Evolutionary conservation across 768 basidiomycete genomes (phyloP).

Genomic region (Podaxis mareebaensis): DNA sequence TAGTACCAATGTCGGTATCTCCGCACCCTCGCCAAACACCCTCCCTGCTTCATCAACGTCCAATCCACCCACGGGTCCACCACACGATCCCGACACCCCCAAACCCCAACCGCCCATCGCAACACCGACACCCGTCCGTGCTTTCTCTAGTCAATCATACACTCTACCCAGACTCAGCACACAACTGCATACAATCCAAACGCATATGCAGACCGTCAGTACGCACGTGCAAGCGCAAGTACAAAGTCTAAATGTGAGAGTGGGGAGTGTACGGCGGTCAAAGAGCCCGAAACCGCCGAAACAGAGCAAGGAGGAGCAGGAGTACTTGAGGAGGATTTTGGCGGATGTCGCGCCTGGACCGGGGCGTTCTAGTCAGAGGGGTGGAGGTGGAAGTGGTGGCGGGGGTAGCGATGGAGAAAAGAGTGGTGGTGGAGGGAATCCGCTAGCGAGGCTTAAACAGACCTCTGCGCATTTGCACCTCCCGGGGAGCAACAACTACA

Average conservation of each 20-base stretch:
- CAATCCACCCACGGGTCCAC: background rate
- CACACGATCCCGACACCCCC: background rate
- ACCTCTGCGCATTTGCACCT: conserved; percentile 5
- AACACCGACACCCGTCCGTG: background rate
- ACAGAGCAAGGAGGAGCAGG: conserved; percentile 55
- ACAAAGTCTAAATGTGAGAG: background rate
- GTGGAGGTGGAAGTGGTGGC: conserved; percentile 18
- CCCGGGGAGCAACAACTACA: background rate
- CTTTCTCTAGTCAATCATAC: background rate
- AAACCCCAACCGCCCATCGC: background rate
- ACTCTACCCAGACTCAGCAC: conserved; percentile 9
- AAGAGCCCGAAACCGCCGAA: conserved; percentile 56
- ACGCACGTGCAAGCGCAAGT: conserved; percentile 17
- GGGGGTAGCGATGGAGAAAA: conserved; percentile 21
- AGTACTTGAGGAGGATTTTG: conserved; percentile 68
- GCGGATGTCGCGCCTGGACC: conserved; percentile 53
- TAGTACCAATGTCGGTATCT: background rate
- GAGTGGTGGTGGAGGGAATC: conserved; percentile 22
- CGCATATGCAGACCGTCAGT: conserved; percentile 14
- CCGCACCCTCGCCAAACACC: background rate
- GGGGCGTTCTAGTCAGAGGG: conserved; percentile 32
- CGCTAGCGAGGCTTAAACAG: conserved; percentile 11
- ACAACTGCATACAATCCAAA: conserved; percentile 8
- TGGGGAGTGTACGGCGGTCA: conserved; percentile 27
- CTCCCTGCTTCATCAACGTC: background rate